Conservation (phyloP, 2,329 filamentous ascomycete species). For the Pestalotiopsis sp. region DNA sequence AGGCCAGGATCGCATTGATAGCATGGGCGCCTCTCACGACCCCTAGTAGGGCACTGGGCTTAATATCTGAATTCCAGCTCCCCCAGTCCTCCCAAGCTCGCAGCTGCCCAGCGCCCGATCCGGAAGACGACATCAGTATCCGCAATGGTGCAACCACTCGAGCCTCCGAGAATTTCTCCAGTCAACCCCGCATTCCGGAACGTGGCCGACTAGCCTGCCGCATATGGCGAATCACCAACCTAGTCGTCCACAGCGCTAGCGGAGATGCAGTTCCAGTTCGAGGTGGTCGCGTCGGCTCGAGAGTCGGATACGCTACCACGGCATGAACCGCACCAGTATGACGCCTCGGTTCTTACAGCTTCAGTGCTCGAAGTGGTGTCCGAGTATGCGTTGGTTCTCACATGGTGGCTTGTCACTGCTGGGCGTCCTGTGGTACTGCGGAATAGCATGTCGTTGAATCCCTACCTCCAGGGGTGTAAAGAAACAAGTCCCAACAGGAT, state of each 20-base stretch:
- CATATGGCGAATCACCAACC: slow-evolving; percentile 11
- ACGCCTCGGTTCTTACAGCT: not conserved
- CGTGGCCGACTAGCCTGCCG: not conserved
- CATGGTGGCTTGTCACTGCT: not conserved
- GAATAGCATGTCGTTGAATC: not conserved
- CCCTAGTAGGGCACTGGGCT: not conserved
- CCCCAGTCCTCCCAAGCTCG: not conserved
- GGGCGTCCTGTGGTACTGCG: not conserved
- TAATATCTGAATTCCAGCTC: not conserved
- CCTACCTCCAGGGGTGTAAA: not conserved
- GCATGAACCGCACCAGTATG: not conserved
- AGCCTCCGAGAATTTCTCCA: slow-evolving; percentile 18
- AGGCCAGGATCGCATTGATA: not conserved
- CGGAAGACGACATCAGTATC: slow-evolving; percentile 15
- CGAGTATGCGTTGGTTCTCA: not conserved
- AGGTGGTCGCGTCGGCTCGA: not conserved
- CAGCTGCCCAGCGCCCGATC: not conserved
- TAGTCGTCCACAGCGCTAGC: slow-evolving; percentile 10
- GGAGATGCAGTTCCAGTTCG: slow-evolving; percentile 6
- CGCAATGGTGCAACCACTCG: slow-evolving; percentile 14
- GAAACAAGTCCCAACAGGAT: not conserved
- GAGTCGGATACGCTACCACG: not conserved
- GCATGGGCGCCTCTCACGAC: not conserved
- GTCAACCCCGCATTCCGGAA: slow-evolving; percentile 12
- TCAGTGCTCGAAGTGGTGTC: not conserved